phyloP scores from a whole-genome alignment of 495 filamentous ascomycete genomes.

The Daldinia concentrica region DNA sequence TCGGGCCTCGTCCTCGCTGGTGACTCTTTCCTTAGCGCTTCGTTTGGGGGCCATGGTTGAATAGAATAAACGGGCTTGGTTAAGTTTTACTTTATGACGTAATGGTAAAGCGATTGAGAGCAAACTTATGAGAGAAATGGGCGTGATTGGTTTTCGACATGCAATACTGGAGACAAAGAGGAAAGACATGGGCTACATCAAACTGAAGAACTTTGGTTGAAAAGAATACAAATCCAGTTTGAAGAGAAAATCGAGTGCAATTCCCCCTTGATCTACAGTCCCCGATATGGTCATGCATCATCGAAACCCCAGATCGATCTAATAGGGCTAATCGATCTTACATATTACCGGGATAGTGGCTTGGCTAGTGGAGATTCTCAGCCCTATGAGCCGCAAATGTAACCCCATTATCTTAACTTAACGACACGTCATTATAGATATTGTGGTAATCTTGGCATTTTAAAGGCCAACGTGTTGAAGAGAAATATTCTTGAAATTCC shows the following conservation, averaged over 20 bases:
- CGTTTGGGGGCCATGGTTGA: conserved; percentile 35
- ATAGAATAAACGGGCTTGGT: not conserved
- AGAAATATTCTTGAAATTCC: too few species aligned
- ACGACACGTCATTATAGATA: conserved; percentile 24
- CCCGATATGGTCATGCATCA: conserved; percentile 32
- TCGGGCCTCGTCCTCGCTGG: conserved; percentile 13
- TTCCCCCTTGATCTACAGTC: not conserved
- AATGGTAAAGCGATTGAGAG: not conserved
- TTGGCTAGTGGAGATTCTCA: conserved; percentile 20
- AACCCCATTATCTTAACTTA: conserved; percentile 23
- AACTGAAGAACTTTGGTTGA: not conserved
- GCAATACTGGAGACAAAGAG: not conserved
- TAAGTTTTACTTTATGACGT: not conserved
- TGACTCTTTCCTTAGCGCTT: conserved; percentile 38
- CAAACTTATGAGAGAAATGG: not conserved
- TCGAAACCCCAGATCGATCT: conserved; percentile 20
- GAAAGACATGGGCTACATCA: not conserved
- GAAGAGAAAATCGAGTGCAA: not conserved
- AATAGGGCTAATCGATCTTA: conserved; percentile 24
- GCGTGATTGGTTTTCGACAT: not conserved
- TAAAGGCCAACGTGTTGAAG: too few species aligned
- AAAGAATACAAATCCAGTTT: not conserved
- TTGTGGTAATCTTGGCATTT: too few species aligned
- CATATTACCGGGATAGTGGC: conserved; percentile 6
- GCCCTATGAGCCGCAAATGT: conserved; percentile 40